These are phyloP conservation scores for Leucaena leucocephala DNA, from an alignment of 306 rosid genomes.

Conservation along the genomic window DNA sequence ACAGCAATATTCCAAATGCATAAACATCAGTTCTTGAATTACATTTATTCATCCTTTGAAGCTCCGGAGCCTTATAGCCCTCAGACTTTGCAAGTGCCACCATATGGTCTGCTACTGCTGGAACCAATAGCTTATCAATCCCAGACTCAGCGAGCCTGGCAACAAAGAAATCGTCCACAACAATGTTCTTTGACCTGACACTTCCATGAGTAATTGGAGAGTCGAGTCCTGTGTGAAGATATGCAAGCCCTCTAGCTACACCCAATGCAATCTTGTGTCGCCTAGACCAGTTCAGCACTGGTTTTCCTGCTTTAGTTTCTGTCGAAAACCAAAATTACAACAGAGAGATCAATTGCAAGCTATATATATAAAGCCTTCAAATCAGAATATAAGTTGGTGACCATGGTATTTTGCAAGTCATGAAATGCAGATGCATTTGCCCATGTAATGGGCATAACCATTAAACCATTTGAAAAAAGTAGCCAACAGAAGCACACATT, in stretches of 20 bases:
- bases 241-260: conserved; percentile 86
- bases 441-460: neutral
- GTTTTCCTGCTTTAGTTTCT: conserved; percentile 83
- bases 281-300: conserved; percentile 94
- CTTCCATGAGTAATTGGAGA: conserved; percentile 87
- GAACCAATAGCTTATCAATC: conserved; percentile 87
- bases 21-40: conserved; percentile 88
- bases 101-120: conserved; percentile 82
- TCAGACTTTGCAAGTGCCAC: conserved; percentile 78
- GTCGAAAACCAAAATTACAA: conserved; percentile 39
- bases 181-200: conserved; percentile 84
- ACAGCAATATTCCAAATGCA: conserved; percentile 81
- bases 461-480: neutral
- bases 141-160: conserved; percentile 82
- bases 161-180: conserved; percentile 80
- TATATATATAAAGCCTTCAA: neutral
- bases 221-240: conserved; percentile 88
- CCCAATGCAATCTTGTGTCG: conserved; percentile 92
- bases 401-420: neutral
- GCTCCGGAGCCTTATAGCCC: conserved; percentile 94
- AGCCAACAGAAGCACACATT: neutral
- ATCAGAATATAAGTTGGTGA: neutral
- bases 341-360: conserved; percentile 23
- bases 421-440: neutral
- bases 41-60: conserved; percentile 93